Evolutionary conservation across 2,329 filamentous ascomycete genomes (phyloP), one percentile per base, ranked within the genome.

Genomic region (Neocatenulostroma microsporum): DNA sequence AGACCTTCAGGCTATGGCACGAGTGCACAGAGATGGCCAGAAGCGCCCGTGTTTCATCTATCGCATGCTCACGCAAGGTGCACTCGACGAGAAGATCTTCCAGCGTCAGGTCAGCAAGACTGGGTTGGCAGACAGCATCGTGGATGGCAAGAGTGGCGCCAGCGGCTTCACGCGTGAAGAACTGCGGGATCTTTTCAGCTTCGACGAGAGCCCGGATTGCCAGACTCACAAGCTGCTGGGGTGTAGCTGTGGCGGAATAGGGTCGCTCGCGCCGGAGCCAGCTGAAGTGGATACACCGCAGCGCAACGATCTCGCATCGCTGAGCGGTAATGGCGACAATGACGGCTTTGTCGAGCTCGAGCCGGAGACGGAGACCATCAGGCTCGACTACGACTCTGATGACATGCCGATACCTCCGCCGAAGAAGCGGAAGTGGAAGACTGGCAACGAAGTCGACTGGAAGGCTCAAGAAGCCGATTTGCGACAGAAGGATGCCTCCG

Each of bases 71-170:
- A 74, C 80, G 3, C 75, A 80, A 40, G 80, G 80, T 7, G 77
- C 74, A 4, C 64, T 85, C 13, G 81, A 84, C 45, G 80, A 85
- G 60, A 84, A 82, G 59, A 84, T 85, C 39, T 84, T 76, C 61
- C 80, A 84, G 55, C 67, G 81, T 7, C 81, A 85, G 54, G 66
- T 83, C 24, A 82, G 76, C 36, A 85, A 85, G 57, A 71, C 76
- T 47, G 79, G 79, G 2, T 64, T 85, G 2, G 79, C 80, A 2
- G 78, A 83, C 50, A 80, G 76, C 36, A 77, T 85, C 20, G 79
- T 85, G 50, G 80, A 84, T 45, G 71, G 76, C 42, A 82, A 80
- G 53, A 67, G 69, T 21, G 68, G 64, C 21, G 71, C 70, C 17
- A 67, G 72, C 7, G 75, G 73, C 21, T 85, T 85, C 53, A 78